These are phyloP conservation scores for Microstroma glucosiphilum DNA, from an alignment of 1,284 basidiomycete genomes.

Conservation along the genomic window DNA sequence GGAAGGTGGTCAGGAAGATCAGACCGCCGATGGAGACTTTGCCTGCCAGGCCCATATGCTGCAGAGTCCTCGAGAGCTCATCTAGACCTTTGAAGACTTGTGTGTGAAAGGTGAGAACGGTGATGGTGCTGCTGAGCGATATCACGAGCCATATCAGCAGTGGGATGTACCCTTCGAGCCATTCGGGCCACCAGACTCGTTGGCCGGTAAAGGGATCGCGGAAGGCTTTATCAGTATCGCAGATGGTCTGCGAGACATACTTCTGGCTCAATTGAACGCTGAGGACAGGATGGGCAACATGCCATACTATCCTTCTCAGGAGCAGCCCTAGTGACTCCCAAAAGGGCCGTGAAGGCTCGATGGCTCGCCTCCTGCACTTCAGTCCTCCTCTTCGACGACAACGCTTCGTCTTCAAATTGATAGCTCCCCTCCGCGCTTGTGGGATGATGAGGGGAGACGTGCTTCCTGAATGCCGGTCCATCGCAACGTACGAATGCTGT, in stretches of 20 bases:
- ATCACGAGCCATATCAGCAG: conserved; percentile 51
- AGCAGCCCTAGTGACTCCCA: not conserved
- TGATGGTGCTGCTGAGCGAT: conserved; percentile 40
- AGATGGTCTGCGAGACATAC: conserved; percentile 21
- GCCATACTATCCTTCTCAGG: not conserved
- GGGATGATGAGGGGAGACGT: conserved; percentile 28
- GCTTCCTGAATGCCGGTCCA: too few relatives aligned
- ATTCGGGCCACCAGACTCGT: conserved; percentile 40
- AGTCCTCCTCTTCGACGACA: conserved; percentile 1
- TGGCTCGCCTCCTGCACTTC: not conserved
- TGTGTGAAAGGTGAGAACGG: conserved; percentile 49
- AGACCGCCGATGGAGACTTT: conserved; percentile 38
- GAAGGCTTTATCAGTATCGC: conserved; percentile 39
- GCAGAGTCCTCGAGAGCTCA: conserved; percentile 32
- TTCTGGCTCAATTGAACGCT: conserved; percentile 15
- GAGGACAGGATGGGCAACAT: conserved; percentile 8
- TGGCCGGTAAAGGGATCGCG: conserved; percentile 38
- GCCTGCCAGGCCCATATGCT: conserved; percentile 33
- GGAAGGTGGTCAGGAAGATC: conserved; percentile 51
- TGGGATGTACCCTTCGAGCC: conserved; percentile 49
- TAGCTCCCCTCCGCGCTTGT: conserved; percentile 36
- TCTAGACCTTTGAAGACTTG: conserved; percentile 45
- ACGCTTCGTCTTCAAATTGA: conserved; percentile 20
- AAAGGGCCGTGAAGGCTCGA: not conserved
- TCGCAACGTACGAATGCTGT: too few relatives aligned